Evolutionary conservation across 768 basidiomycete genomes (phyloP).

Genomic region (Favolaschia claudopus): DNA sequence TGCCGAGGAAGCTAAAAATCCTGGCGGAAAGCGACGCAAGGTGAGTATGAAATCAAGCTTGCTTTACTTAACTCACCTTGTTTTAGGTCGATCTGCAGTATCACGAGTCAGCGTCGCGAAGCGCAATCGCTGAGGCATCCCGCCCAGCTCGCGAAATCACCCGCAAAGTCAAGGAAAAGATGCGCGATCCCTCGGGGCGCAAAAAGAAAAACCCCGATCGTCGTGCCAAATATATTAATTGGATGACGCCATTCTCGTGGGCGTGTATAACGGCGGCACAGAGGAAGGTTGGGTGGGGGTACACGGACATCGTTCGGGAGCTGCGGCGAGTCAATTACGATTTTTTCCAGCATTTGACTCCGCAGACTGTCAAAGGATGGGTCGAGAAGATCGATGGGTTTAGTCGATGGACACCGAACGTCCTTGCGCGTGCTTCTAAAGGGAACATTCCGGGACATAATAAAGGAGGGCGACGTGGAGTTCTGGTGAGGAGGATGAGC

Average conservation of each 20-base stretch:
- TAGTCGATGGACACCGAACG: slow-evolving; percentile 5
- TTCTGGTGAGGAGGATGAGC: slow-evolving; percentile 9
- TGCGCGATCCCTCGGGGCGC: slow-evolving; percentile 1
- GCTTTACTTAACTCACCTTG: background rate
- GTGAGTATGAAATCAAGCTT: background rate
- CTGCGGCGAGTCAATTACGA: slow-evolving; percentile 7
- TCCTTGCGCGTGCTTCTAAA: slow-evolving; percentile 1
- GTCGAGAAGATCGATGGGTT: slow-evolving; percentile 5
- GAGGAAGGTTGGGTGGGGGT: slow-evolving; percentile 2
- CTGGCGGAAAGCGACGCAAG: background rate
- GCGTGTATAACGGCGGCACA: slow-evolving; percentile 2
- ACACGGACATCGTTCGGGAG: slow-evolving; percentile 2
- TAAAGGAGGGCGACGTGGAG: slow-evolving; percentile 12
- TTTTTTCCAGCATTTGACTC: slow-evolving; percentile 5
- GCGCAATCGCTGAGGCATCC: slow-evolving; percentile 8
- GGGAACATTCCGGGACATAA: slow-evolving; percentile 15
- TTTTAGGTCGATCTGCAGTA: slow-evolving; percentile 13
- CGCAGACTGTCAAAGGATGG: slow-evolving; percentile 4
- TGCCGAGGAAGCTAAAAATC: slow-evolving; percentile 1
- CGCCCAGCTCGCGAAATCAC: slow-evolving; percentile 10
- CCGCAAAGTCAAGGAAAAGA: background rate
- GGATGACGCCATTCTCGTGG: slow-evolving; percentile 16
- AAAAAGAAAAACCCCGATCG: slow-evolving; percentile 4
- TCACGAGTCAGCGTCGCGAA: background rate
- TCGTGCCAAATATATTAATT: slow-evolving; percentile 10